Base-by-base conservation (phyloP, 2,329 filamentous ascomycete species). In the Neofusicoccum parvum region DNA sequence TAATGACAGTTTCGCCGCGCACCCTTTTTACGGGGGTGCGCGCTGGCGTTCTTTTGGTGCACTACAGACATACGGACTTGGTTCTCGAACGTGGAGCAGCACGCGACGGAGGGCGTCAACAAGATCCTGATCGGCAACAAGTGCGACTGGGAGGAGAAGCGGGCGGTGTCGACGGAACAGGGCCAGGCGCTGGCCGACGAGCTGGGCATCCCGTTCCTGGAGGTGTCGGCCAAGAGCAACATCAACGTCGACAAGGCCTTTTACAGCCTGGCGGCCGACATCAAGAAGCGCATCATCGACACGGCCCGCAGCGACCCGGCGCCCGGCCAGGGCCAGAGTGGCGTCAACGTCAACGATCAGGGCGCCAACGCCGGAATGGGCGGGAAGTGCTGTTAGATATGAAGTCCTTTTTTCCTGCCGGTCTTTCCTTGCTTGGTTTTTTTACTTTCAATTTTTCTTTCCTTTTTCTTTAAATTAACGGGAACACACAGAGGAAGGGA, bases 111-210 rank as follows among this genome's bases (percentile, higher is more conserved):
- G 82, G 95, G 95, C 74, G 95, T 99, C 77, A 97, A 98, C 88
- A 99, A 98, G 86, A 98, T 99, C 77, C 87, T 99, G 71, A 97
- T 99, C 72, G 95, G 95, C 78, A 99, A 99, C 87, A 99, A 99
- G 83, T 99, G 95, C 83, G 95, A 99, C 81, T 98, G 95, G 95
- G 95, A 98, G 81, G 95, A 99, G 83, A 98, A 98, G 86, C 90
- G 95, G 72, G 93, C 92, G 64, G 91, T 99, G 48, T 93, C 92
- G 58, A 96, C 91, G 67, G 94, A 97, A 79, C 90, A 93, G 76
- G 95, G 95, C 72, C 94, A 99, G 80, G 90, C 90, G 70, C 87
- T 99, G 65, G 95, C 95, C 67, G 91, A 97, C 81, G 95, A 98
- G 81, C 89, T 99, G 67, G 93, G 94, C 75, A 96, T 99, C 70